Conservation (phyloP, 2,329 filamentous ascomycete species). For the Epichloe hybrida region DNA sequence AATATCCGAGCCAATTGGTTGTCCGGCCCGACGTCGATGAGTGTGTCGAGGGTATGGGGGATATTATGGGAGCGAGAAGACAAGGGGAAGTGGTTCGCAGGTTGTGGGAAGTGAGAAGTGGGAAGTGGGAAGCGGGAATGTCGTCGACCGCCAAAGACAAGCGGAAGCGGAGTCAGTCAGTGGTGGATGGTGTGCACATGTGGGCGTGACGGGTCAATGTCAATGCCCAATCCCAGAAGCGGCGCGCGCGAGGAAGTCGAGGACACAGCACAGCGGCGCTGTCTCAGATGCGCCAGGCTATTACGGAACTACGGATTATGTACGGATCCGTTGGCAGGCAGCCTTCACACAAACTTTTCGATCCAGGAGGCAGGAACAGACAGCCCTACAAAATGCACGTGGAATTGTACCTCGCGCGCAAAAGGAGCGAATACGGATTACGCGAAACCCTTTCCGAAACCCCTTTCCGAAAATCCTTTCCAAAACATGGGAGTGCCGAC, state of each 20-base stretch:
- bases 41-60: not conserved
- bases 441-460: too few relatives aligned
- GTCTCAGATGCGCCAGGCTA: not conserved
- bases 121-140: not conserved
- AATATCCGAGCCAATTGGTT: not conserved
- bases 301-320: too few relatives aligned
- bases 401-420: too few relatives aligned
- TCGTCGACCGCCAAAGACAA: not conserved
- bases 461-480: too few relatives aligned
- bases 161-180: conserved; percentile 3
- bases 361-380: too few relatives aligned
- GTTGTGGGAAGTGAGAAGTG: not conserved
- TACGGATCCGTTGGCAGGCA: too few relatives aligned
- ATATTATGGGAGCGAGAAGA: not conserved
- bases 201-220: not conserved
- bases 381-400: too few relatives aligned
- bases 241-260: not conserved
- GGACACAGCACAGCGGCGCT: not conserved
- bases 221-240: not conserved
- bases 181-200: not conserved
- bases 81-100: not conserved
- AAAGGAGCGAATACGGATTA: too few relatives aligned
- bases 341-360: too few relatives aligned
- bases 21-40: not conserved
- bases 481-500: too few relatives aligned